A percentile compares a stretch with the other conserved stretches of the same genome.
Evolutionary conservation across 352 stramenopile genomes (phyloP).

Genomic region (Blastocystis sp.): DNA sequence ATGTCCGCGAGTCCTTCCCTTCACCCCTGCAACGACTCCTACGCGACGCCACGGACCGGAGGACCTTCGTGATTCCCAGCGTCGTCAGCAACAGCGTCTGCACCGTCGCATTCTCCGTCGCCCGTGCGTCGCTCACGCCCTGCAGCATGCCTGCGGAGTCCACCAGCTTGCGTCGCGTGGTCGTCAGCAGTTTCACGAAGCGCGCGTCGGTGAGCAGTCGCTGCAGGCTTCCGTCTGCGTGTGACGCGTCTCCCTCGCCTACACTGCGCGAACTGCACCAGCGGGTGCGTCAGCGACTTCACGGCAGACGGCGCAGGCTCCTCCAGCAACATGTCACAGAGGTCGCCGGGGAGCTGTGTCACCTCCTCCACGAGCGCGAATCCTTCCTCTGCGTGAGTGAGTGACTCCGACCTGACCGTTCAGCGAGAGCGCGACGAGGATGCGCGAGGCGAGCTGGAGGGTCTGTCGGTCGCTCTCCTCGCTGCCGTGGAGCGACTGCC

Average conservation of each 20-base stretch:
- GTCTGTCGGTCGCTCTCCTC: neutral
- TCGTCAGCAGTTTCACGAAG: slow-evolving; percentile 4
- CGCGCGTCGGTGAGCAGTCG: neutral
- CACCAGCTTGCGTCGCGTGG: neutral
- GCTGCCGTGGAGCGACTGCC: neutral
- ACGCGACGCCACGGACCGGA: neutral
- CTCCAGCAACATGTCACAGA: neutral
- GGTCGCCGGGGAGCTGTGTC: neutral
- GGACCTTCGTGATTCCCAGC: neutral
- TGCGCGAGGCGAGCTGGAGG: neutral
- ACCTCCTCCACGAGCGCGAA: neutral
- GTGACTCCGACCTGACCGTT: neutral
- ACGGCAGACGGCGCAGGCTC: no score
- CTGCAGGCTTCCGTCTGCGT: slow-evolving; percentile 8
- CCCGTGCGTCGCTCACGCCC: neutral
- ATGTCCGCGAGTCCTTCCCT: neutral
- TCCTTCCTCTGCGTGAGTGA: neutral
- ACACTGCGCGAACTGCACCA: slow-evolving; percentile 8
- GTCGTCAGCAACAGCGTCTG: neutral
- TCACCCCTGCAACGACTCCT: neutral
- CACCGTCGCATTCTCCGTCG: neutral
- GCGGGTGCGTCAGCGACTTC: no score
- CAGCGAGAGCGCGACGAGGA: neutral
- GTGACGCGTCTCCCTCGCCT: neutral
- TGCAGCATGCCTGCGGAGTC: neutral